Evolutionary conservation across 345 rosid species (phyloP), one percentile per base, ranked within the genome.

Genomic region (Lepidium africanum): DNA sequence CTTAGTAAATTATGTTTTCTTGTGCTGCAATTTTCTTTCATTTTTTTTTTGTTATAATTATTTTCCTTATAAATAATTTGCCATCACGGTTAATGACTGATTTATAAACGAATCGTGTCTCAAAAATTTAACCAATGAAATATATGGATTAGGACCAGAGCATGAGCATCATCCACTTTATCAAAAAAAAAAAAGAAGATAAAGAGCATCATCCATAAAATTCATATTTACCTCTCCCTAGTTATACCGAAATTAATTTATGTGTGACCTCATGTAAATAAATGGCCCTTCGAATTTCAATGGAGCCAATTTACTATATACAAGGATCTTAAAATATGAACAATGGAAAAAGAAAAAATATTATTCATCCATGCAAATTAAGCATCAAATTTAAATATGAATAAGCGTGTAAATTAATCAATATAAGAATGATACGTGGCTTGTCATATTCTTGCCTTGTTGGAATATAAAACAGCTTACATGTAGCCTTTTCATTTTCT

Each of bases 351-450:
- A n/a, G n/a, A n/a, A n/a, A n/a, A 15, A 51, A 16, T 10, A 41
- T 23, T 49, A 43, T 58, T 25, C 72, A 73, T 73, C 63, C 68
- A 73, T 51, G 57, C 68, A 35, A 73, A 25, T 25, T 25, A 60
- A 59, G 77, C 67, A 73, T 73, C 63, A 30, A 66, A 42, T 52
- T 50, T 36, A 73, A 73, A 73, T 63, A 58, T 50, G 71, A 65
- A 49, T 49, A 65, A 51, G 67, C 71, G 56, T 35, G 67, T 51
- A 66, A 55, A 49, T 11, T 21, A 42, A 23, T 38, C 17, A 58
- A 13, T 67, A 19, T 9, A 62, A 8, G 42, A 59, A n/a, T 51
- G 77, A 51, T 60, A 74, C 50, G 68, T 74, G 68, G 68, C 77
- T 27, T 50, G 38, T 73, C 62, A 5, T 66, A 12, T 58, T 58